Base-by-base conservation (phyloP, 768 basidiomycete species). In the Sporobolomyces roseus region DNA sequence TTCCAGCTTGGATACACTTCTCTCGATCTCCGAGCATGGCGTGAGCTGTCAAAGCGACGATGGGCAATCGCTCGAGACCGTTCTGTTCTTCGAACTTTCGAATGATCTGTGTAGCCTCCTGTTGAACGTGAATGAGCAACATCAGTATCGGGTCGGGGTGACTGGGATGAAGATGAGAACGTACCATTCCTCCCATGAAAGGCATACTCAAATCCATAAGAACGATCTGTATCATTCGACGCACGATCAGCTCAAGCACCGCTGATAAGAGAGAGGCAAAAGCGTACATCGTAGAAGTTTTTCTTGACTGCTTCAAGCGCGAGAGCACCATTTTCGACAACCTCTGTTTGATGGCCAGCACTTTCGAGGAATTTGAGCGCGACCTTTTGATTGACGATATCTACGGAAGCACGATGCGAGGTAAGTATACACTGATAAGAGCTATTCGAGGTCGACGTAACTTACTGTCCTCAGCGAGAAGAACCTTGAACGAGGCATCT, bases 311-410 rank as follows among this genome's bases (percentile, higher is more conserved):
- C 88, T 77, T 97, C 93, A 38, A 97, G 86, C 0, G 94, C 94
- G 65, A 96, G 81, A 71, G 88, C 88, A 12, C 94, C 94, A 77
- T 99, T 98, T 82, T 98, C 94, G 23, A 93, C 96, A 65, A 98
- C 92, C 81, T 96, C 91, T 30, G 96, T 92, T 13, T 86, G 84
- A 77, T 98, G 96, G 0, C 96, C 93, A 63, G 93, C 93, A 77
- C 90, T 92, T 80, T 98, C 94, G 19, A 99, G 81, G 68, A 98
- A 90, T 82, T 94, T 96, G 69, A 96, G 88, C 0, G 96, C 96
- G 13, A 98, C 81, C 78, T 94, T 94, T 82, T 93, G 91, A 78
- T 93, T 93, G 61, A 94, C 76, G 35, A 75, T 60, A 66, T 75
- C 74, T 72, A 61, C 6, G 9, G 30, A 17, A n/a, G 13, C 0